Evolutionary conservation across 306 rosid genomes (phyloP).

Genomic region (Cucurbita pepo): DNA sequence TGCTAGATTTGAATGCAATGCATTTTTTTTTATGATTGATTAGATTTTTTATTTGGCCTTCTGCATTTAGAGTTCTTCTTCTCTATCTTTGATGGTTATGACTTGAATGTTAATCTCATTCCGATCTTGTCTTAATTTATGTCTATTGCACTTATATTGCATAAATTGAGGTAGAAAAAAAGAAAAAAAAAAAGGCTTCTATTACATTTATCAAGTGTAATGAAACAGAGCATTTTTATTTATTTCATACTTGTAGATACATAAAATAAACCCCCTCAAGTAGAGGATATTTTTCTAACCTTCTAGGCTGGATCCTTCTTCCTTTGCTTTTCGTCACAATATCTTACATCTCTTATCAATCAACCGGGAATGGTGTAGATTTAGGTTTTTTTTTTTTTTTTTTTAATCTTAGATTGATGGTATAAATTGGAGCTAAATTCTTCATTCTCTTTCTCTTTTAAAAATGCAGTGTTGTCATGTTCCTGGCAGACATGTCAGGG

Average conservation of each 20-base stretch:
- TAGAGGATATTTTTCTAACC: not conserved
- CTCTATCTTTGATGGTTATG: not conserved
- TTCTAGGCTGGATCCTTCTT: not conserved
- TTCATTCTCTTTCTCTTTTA: conserved; percentile 17
- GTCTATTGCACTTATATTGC: not conserved
- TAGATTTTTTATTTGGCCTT: not conserved
- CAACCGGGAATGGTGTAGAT: not conserved
- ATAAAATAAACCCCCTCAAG: not conserved
- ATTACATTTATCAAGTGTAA: not conserved
- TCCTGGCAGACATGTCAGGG: conserved; percentile 93
- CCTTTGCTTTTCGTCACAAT: not conserved
- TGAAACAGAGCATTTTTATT: not conserved
- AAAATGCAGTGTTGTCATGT: conserved; percentile 63
- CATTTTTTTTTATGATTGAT: not conserved
- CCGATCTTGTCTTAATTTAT: not conserved
- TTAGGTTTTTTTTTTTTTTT: not conserved
- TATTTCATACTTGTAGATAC: not conserved
- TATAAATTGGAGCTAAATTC: conserved; percentile 6
- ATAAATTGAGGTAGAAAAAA: not conserved
- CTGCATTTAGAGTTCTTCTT: not conserved
- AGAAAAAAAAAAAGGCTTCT: not conserved
- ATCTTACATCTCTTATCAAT: not conserved
- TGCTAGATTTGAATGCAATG: not conserved
- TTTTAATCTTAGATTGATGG: not conserved
- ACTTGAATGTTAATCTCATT: not conserved